Conservation (phyloP, 2,329 filamentous ascomycete genomes). For the Exophiala lecanii-corni region DNA sequence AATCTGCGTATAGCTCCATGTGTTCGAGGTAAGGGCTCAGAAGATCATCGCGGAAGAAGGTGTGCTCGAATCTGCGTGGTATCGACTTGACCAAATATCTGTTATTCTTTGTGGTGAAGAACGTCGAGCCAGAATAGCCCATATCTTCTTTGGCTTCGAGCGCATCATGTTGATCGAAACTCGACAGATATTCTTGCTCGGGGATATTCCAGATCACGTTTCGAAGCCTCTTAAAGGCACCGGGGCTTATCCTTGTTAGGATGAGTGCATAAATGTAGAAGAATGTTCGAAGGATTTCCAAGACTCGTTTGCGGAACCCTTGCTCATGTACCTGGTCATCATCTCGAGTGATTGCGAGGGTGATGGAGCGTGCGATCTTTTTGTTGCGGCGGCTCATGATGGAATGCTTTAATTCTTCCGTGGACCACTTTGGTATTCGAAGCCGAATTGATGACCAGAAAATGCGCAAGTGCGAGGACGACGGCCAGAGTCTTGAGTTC, state of each 20-base stretch:
- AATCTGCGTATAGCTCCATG: conserved; percentile 56
- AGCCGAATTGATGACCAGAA: no score
- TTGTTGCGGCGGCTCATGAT: conserved; percentile 16
- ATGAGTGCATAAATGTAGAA: conserved; percentile 51
- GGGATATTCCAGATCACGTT: conserved; percentile 50
- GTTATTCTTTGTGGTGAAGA: conserved; percentile 63
- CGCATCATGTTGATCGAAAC: conserved; percentile 44
- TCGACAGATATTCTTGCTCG: conserved; percentile 51
- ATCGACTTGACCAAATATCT: conserved; percentile 68
- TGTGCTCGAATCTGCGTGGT: conserved; percentile 64
- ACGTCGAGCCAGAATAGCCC: conserved; percentile 71
- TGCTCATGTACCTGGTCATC: neutral
- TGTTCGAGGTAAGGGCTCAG: conserved; percentile 61
- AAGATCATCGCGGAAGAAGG: conserved; percentile 64
- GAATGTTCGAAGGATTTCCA: conserved; percentile 32
- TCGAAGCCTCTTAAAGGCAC: conserved; percentile 50
- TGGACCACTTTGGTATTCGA: no score
- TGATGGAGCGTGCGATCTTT: conserved; percentile 40
- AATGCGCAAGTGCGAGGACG: no score
- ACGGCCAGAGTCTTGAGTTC: no score
- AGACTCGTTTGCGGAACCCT: neutral
- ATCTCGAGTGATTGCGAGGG: conserved; percentile 31
- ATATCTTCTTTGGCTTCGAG: conserved; percentile 61
- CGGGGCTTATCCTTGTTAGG: conserved; percentile 44
- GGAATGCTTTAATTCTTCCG: no score